Evolutionary conservation across 441 rosid species (phyloP).

Genomic region (Populus trichocarpa): DNA sequence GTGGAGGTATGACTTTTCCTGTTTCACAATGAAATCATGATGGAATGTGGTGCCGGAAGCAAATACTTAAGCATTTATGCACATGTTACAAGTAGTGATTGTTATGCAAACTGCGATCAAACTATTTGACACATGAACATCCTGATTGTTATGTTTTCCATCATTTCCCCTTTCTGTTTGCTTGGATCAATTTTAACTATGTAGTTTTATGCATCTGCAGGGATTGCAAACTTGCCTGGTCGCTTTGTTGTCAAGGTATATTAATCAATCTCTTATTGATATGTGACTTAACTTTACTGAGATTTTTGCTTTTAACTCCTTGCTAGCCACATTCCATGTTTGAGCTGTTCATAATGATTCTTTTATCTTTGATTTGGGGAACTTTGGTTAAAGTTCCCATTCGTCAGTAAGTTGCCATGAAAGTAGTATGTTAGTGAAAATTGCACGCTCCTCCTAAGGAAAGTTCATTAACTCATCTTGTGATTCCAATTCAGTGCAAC

Average conservation of each 20-base stretch:
- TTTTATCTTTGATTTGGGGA: not conserved
- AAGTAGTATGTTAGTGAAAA: not conserved
- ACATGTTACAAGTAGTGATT: not conserved
- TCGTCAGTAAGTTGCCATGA: not conserved
- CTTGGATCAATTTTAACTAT: constrained; percentile 20
- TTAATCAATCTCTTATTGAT: constrained; percentile 11
- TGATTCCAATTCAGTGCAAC: not conserved
- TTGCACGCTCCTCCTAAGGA: not conserved
- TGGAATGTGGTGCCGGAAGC: not conserved
- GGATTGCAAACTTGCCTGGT: constrained; percentile 98
- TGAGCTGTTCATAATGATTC: not conserved
- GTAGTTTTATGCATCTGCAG: constrained; percentile 37
- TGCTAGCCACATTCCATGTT: not conserved
- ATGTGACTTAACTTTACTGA: not conserved
- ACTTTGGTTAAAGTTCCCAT: not conserved
- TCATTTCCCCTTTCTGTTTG: not conserved
- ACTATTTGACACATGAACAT: not conserved
- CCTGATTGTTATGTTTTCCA: not conserved
- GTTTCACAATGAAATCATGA: not conserved
- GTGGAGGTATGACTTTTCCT: constrained; percentile 61
- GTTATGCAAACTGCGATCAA: constrained; percentile 4
- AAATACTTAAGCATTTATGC: not conserved
- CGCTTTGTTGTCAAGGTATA: constrained; percentile 81
- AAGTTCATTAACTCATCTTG: not conserved
- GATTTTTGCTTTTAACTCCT: not conserved